Base-by-base conservation (phyloP, 1,284 basidiomycete species). In the Anthracocystis setariae region DNA sequence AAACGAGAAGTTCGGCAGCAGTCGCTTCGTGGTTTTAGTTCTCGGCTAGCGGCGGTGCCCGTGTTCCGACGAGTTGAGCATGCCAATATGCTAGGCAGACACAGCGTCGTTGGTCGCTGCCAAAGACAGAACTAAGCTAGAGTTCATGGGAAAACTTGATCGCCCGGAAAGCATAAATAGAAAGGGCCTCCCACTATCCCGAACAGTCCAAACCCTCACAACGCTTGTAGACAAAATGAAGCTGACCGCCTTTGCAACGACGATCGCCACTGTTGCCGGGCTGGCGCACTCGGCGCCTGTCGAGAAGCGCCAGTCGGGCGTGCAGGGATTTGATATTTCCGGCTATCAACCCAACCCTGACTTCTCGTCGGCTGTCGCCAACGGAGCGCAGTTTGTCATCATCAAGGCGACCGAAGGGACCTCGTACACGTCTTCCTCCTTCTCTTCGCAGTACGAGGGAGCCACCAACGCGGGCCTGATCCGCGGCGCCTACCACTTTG, bases 351-450 rank as follows among this genome's bases (percentile, higher is more conserved):
- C 85, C 23, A 79, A 76, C 61, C 83, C 90, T 21, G 84, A 89
- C 80, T 89, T 88, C 87, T 83, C 80, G 32, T 83, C 85, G 8
- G 87, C 88, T 62, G 86, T 85, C 57, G 80, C 85, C n/a, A 88
- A 88, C 62, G 89, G 88, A 4, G 81, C 89, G 42, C 63, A 84
- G 15, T 90, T 90, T 71, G 88, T 85, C 10, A 89, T 86, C 76
- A 89, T 90, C 86, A 90, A 90, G 79, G 89, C 89, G 13, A 90
- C 89, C 5, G 89, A 90, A 77, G 88, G 88, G 15, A 89, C 87
- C 38, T 50, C 81, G 86, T 89, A 61, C 70, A 81, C 64, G 39
- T 45, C 56, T 35, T 44, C 59, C 3, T 54, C 82, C 20, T 88
- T 89, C 82, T 86, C 84, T 29, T 79, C 76, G 42, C 85, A 88